Percentiles rank a stretch among this genome's conserved stretches.
These are phyloP conservation scores for Fusarium papillatum DNA, from an alignment of 2,329 filamentous ascomycete genomes.

Conservation along the genomic window DNA sequence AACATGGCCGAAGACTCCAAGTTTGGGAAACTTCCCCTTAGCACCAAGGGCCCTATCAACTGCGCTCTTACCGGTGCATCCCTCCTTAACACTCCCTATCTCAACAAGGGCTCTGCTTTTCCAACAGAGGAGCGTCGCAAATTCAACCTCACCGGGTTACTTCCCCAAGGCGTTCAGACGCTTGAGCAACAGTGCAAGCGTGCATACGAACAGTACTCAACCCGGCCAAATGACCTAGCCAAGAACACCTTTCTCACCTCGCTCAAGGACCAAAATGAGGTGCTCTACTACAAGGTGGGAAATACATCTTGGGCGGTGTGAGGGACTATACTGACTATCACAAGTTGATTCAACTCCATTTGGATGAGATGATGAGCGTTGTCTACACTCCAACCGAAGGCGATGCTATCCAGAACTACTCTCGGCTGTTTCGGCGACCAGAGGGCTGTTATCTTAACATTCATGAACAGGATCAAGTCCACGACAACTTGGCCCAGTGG, in stretches of 20 bases:
- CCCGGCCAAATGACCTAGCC: constrained; percentile 73
- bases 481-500: constrained; percentile 77
- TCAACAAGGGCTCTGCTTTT: constrained; percentile 90
- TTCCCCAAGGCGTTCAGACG: constrained; percentile 80
- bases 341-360: constrained; percentile 80
- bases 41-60: constrained; percentile 51
- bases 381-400: constrained; percentile 94
- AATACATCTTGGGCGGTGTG: neutral
- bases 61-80: constrained; percentile 53
- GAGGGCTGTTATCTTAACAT: constrained; percentile 89
- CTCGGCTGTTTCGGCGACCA: constrained; percentile 80
- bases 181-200: constrained; percentile 82
- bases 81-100: constrained; percentile 51
- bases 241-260: constrained; percentile 93
- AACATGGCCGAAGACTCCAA: constrained; percentile 40
- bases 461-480: constrained; percentile 74
- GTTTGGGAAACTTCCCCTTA: constrained; percentile 50
- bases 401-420: constrained; percentile 89
- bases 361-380: constrained; percentile 91
- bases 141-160: constrained; percentile 80
- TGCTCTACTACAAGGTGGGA: constrained; percentile 81
- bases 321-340: constrained; percentile 24
- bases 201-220: constrained; percentile 85
- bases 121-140: constrained; percentile 74
- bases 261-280: constrained; percentile 87